Evolutionary conservation across 2,329 filamentous ascomycete genomes (phyloP).

Genomic region (Cryphonectria japonica): DNA sequence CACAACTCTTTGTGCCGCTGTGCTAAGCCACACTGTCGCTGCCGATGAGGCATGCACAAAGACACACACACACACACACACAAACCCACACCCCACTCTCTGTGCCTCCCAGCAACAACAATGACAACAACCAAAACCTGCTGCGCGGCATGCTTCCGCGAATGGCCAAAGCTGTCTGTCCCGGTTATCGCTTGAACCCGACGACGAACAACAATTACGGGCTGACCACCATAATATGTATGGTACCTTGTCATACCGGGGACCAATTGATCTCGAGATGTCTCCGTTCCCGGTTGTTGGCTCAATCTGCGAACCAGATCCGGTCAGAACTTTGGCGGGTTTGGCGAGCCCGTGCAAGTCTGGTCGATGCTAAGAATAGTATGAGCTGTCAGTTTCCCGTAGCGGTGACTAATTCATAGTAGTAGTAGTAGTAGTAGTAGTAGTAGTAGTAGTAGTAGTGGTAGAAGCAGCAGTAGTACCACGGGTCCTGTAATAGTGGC

Average conservation of each 20-base stretch:
- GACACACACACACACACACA: no score
- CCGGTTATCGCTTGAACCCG: neutral
- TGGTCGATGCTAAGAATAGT: constrained; percentile 1
- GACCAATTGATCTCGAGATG: neutral
- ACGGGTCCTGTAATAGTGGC: neutral
- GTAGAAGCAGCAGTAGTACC: neutral
- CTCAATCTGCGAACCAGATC: neutral
- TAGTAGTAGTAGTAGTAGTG: neutral
- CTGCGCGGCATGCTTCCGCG: neutral
- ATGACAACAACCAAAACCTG: no score
- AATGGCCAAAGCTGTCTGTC: neutral
- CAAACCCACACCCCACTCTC: no score
- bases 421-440: no score
- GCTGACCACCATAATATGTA: neutral
- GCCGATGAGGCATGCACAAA: neutral
- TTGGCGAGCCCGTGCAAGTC: neutral
- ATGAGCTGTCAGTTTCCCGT: constrained; percentile 6
- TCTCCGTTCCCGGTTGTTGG: neutral
- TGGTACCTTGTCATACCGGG: neutral
- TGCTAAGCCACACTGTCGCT: neutral
- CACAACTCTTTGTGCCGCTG: neutral
- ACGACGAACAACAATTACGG: neutral
- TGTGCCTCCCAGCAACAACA: no score
- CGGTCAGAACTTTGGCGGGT: neutral
- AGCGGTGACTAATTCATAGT: neutral